Evolutionary conservation across 179 eudicot species (phyloP).

Genomic region (Vitellaria paradoxa): DNA sequence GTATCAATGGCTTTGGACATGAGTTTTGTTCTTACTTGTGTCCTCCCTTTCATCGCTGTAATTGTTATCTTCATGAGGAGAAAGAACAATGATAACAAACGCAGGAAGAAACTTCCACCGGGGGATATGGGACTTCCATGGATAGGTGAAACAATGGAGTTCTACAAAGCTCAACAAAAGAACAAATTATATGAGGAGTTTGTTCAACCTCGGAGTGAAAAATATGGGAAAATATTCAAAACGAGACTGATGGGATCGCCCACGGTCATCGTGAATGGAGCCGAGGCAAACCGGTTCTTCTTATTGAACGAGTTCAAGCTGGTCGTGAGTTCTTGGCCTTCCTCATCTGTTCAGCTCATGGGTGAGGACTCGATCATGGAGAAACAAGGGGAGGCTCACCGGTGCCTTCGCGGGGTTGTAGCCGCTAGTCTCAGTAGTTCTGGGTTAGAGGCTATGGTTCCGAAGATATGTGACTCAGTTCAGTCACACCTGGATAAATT

Average conservation of each 20-base stretch:
- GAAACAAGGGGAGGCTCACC: slow-evolving; percentile 58
- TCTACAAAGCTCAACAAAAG: slow-evolving; percentile 49
- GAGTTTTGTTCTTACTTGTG: neutral
- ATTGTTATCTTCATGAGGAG: slow-evolving; percentile 3
- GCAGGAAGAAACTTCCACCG: slow-evolving; percentile 46
- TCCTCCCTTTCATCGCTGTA: slow-evolving; percentile 6
- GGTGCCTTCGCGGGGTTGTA: slow-evolving; percentile 50
- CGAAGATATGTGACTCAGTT: slow-evolving; percentile 45
- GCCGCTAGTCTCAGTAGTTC: slow-evolving; percentile 38
- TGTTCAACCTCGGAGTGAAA: slow-evolving; percentile 45
- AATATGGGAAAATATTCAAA: slow-evolving; percentile 64
- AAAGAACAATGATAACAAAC: neutral
- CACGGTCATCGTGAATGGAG: slow-evolving; percentile 61
- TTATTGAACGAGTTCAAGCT: slow-evolving; percentile 77
- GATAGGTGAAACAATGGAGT: slow-evolving; percentile 72
- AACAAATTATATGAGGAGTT: slow-evolving; percentile 63
- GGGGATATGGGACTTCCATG: slow-evolving; percentile 71
- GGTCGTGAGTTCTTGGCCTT: slow-evolving; percentile 87
- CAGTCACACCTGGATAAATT: slow-evolving; percentile 22
- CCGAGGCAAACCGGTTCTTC: slow-evolving; percentile 64
- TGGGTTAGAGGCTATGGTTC: slow-evolving; percentile 50
- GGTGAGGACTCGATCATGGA: slow-evolving; percentile 74
- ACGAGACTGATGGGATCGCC: slow-evolving; percentile 75
- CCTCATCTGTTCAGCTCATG: slow-evolving; percentile 74
- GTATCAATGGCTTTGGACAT: slow-evolving; percentile 15